Conservation (phyloP, 1,284 basidiomycete species). For the Ceratobasidium sp. region DNA sequence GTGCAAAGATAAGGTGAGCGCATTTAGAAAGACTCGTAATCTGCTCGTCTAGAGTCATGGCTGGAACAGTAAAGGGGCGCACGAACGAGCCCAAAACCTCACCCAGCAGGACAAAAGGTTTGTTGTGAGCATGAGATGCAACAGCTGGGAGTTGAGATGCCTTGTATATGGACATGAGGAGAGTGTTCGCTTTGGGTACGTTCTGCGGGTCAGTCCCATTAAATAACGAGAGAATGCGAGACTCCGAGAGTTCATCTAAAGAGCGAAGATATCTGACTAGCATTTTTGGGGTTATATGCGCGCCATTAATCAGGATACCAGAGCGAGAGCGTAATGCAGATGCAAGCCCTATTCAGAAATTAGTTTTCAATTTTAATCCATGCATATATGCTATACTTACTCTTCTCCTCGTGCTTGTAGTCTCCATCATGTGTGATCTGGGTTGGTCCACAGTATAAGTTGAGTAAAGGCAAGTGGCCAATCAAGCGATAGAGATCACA, state of each 20-base stretch:
- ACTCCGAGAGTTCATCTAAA: not conserved
- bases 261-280: not conserved
- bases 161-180: not conserved
- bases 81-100: not conserved
- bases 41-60: slow-evolving; percentile 5
- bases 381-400: slow-evolving; percentile 19
- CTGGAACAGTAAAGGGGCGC: not conserved
- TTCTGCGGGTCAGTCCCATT: slow-evolving; percentile 15
- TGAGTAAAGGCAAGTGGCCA: slow-evolving; percentile 3
- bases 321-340: slow-evolving; percentile 8
- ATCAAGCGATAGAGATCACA: not conserved
- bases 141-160: slow-evolving; percentile 2
- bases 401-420: slow-evolving; percentile 36
- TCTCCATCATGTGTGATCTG: slow-evolving; percentile 28
- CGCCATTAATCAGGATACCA: slow-evolving; percentile 3
- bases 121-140: not conserved
- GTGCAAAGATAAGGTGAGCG: slow-evolving; percentile 11
- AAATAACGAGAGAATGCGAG: slow-evolving; percentile 16
- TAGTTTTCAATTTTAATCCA: not conserved
- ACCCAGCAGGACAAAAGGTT: slow-evolving; percentile 14
- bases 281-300: slow-evolving; percentile 9
- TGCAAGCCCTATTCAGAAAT: slow-evolving; percentile 2
- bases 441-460: not conserved
- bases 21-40: slow-evolving; percentile 1
- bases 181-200: slow-evolving; percentile 25